These are phyloP conservation scores for Collybia nuda DNA, from an alignment of 768 basidiomycete genomes.

Conservation along the genomic window DNA sequence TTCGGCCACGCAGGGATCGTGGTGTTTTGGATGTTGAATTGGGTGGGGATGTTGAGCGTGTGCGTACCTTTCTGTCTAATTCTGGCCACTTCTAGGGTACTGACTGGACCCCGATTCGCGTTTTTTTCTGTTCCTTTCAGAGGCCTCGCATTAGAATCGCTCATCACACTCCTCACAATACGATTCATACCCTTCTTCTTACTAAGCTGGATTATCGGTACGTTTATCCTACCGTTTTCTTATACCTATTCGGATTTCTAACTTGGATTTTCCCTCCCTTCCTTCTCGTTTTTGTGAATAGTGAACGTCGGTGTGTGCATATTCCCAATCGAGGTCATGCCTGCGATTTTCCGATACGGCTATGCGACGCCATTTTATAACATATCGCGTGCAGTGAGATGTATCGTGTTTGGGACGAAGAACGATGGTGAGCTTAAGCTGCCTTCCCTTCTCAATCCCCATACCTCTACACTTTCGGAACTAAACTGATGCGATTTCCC, in stretches of 20 bases:
- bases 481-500: too few species aligned
- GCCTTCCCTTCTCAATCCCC: too few species aligned
- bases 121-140: conserved; percentile 22
- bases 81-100: not conserved
- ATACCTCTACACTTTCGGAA: too few species aligned
- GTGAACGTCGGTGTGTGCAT: conserved; percentile 58
- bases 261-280: not conserved
- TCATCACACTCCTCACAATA: conserved; percentile 54
- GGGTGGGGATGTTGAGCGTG: conserved; percentile 56
- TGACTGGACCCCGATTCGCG: not conserved
- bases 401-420: conserved; percentile 52
- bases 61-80: conserved; percentile 23
- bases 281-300: conserved; percentile 14
- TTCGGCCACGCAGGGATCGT: conserved; percentile 53
- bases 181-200: conserved; percentile 61
- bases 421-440: conserved; percentile 47
- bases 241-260: not conserved
- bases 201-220: conserved; percentile 63
- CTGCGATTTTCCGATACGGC: conserved; percentile 48
- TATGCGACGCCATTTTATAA: conserved; percentile 61
- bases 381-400: conserved; percentile 44
- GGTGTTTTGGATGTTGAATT: conserved; percentile 70
- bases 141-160: conserved; percentile 60
- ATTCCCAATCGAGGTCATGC: conserved; percentile 49
- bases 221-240: conserved; percentile 17